Base-by-base conservation (phyloP, 257 asterid genomes). In the Linaria vulgaris region DNA sequence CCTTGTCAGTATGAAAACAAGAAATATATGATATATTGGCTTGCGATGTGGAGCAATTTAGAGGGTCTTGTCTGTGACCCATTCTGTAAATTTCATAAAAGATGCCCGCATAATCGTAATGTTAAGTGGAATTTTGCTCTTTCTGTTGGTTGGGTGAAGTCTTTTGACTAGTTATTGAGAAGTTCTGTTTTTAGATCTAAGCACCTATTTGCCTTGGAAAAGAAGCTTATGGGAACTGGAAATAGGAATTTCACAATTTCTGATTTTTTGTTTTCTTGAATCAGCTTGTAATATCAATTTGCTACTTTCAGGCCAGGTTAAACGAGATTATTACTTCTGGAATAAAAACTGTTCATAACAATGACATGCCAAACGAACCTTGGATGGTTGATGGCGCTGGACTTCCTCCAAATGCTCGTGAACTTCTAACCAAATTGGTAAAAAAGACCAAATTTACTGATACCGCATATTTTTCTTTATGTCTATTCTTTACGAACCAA, bases 321-420 rank as follows among this genome's bases (percentile, higher is more conserved):
- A 79, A 88, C 57, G 96, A 80, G 73, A 88, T 88, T 70, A 83
- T 91, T 67, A 86, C 88, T 66, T 84, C 94, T 59, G 87, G 71
- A 68, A 56, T 67, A 60, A 78, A 73, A 71, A 31, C 55, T 5
- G 59, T 41, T 51, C 68, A 60, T 51, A 64, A 64, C 57, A 76
- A 46, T 77, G 72, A 69, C 61, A 43, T 51, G 55, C 75, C 86
- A 4, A 96, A 78, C 54, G 82, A 79, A 72, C 88, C 95, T 59
- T 91, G 98, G 98, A 82, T 91, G 95, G 83, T 83, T 31, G 98
- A 91, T 78, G 98, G 98, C 68, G 82, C 82, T 55, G 98, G 98
- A 62, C 84, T 91, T 75, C 95, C 96, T 68, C 76, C 82, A 47
- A 71, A 87, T 67, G 83, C 96, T 60, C 76, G 80, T 63, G 78